phyloP scores from a whole-genome alignment of 345 rosid genomes.

The Eucalyptus marginata region DNA sequence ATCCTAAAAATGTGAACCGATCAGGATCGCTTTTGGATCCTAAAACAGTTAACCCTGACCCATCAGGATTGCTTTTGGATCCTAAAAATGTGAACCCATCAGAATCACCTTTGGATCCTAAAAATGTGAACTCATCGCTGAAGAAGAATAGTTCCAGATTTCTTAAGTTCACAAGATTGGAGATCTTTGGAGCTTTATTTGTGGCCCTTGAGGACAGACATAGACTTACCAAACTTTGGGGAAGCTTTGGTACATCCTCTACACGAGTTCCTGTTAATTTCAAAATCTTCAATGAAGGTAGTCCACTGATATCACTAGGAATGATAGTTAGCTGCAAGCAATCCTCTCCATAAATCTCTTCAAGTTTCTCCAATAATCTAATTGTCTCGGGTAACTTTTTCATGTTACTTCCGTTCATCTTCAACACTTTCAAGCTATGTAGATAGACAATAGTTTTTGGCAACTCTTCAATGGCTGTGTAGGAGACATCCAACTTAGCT shows the following conservation, averaged over 20 bases:
- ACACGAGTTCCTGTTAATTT: accelerated
- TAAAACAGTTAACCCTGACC: too few relatives aligned
- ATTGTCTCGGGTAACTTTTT: neutral
- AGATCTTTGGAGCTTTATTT: neutral
- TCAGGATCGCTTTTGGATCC: too few relatives aligned
- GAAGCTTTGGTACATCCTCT: neutral
- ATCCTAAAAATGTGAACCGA: too few relatives aligned
- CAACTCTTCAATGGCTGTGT: neutral
- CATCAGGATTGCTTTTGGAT: too few relatives aligned
- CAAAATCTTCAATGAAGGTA: neutral
- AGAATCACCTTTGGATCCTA: too few relatives aligned
- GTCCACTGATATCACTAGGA: neutral
- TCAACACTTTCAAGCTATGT: neutral
- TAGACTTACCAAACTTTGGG: neutral
- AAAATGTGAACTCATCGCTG: too few relatives aligned
- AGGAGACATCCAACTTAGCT: neutral
- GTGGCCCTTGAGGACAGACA: neutral
- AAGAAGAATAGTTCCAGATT: neutral
- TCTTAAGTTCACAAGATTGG: neutral
- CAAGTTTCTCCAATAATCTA: neutral
- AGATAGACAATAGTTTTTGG: neutral
- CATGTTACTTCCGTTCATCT: neutral
- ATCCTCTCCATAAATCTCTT: neutral
- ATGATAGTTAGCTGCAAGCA: neutral
- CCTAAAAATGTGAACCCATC: too few relatives aligned